Conservation (phyloP, 1,284 basidiomycete genomes). For the Ceratobasidium sp. region DNA sequence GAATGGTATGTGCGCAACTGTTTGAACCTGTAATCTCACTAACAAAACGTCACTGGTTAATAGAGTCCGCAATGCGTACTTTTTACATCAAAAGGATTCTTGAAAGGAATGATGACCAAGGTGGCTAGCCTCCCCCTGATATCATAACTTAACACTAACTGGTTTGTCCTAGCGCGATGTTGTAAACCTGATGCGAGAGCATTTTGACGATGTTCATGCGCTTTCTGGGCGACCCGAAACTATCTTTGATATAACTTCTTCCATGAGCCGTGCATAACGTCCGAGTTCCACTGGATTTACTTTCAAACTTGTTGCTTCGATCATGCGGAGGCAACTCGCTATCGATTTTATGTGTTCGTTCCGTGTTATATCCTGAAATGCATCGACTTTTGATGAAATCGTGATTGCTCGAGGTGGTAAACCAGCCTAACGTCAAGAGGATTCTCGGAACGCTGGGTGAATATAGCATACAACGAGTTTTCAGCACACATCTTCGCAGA, state of each 20-base stretch:
- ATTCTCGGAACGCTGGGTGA: too few species aligned
- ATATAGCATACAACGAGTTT: too few species aligned
- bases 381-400: too few species aligned
- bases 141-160: background rate
- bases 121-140: background rate
- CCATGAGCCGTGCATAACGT: background rate
- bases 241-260: constrained; percentile 10
- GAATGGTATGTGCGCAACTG: constrained; percentile 63
- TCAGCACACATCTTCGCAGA: too few species aligned
- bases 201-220: constrained; percentile 69
- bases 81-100: constrained; percentile 70
- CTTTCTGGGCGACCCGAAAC: constrained; percentile 41
- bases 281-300: background rate
- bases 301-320: too few species aligned
- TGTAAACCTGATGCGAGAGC: constrained; percentile 68
- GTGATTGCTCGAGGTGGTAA: too few species aligned
- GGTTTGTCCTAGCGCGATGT: constrained; percentile 64
- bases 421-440: too few species aligned
- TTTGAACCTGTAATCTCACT: constrained; percentile 28
- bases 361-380: too few species aligned
- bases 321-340: background rate
- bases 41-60: background rate
- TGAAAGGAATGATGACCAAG: constrained; percentile 74
- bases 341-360: too few species aligned
- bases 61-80: constrained; percentile 76